These are phyloP conservation scores for Telfairia occidentalis DNA, from an alignment of 331 rosid genomes.

Conservation along the genomic window DNA sequence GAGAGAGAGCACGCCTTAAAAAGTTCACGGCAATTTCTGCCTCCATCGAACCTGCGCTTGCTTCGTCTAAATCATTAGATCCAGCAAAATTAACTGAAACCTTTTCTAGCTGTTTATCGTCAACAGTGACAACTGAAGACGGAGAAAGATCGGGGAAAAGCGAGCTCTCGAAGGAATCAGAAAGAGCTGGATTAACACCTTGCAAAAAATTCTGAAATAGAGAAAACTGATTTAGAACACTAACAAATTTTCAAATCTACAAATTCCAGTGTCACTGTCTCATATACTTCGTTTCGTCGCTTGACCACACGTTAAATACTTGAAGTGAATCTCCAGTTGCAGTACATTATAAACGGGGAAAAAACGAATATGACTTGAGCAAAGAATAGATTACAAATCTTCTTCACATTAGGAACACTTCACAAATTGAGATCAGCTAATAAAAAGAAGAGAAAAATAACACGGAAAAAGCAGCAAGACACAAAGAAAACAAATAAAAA, in stretches of 20 bases:
- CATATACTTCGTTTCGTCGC: not conserved
- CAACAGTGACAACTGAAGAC: slow-evolving; percentile 13
- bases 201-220: slow-evolving; percentile 24
- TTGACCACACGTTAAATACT: not conserved
- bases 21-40: slow-evolving; percentile 25
- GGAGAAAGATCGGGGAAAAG: slow-evolving; percentile 21
- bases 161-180: slow-evolving; percentile 12
- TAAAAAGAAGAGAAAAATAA: not conserved
- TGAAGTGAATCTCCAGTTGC: not conserved
- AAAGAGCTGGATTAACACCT: slow-evolving; percentile 23
- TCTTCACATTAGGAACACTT: not conserved
- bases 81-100: slow-evolving; percentile 10
- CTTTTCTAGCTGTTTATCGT: slow-evolving; percentile 10
- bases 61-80: slow-evolving; percentile 8
- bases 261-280: not conserved
- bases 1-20: slow-evolving; percentile 23
- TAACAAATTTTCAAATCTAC: not conserved
- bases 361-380: not conserved
- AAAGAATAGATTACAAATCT: not conserved
- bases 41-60: slow-evolving; percentile 19
- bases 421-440: not conserved
- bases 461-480: not conserved
- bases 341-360: not conserved
- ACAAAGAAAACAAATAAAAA: not conserved
- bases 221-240: not conserved